phyloP scores from a whole-genome alignment of 2,329 filamentous ascomycete genomes.

The Colletotrichum ledebouriae region DNA sequence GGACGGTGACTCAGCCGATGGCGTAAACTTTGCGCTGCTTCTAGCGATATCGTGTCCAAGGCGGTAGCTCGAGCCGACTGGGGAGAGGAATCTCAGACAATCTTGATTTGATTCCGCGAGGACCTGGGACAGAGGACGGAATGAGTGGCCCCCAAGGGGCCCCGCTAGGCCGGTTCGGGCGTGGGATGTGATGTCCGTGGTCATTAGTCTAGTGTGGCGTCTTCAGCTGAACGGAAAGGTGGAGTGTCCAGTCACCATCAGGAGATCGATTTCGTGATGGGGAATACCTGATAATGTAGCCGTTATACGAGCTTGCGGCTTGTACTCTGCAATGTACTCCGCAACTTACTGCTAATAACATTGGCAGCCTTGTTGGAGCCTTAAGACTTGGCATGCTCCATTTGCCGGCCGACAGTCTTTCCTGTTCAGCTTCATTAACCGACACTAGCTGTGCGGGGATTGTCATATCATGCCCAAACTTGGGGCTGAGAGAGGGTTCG shows the following conservation, averaged over 20 bases:
- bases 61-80: conserved; percentile 5
- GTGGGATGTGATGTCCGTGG: conserved; percentile 4
- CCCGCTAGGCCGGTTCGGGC: conserved; percentile 40
- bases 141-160: conserved; percentile 20
- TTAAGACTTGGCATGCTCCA: neutral
- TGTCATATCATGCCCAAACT: conserved; percentile 7
- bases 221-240: conserved; percentile 32
- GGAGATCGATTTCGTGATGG: conserved; percentile 8
- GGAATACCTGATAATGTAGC: neutral
- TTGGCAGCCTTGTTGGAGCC: neutral
- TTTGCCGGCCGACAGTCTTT: conserved; percentile 20
- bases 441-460: conserved; percentile 13
- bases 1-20: neutral
- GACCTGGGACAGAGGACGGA: conserved; percentile 35
- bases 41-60: conserved; percentile 16
- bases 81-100: neutral
- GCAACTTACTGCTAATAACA: neutral
- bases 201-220: conserved; percentile 32
- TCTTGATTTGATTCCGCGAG: conserved; percentile 31
- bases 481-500: neutral
- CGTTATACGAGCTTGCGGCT: neutral
- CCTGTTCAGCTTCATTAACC: conserved; percentile 16
- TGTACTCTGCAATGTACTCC: neutral
- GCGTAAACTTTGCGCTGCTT: neutral
- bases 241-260: neutral